Conservation (phyloP, 495 filamentous ascomycete species). For the Podospora tetraspora region DNA sequence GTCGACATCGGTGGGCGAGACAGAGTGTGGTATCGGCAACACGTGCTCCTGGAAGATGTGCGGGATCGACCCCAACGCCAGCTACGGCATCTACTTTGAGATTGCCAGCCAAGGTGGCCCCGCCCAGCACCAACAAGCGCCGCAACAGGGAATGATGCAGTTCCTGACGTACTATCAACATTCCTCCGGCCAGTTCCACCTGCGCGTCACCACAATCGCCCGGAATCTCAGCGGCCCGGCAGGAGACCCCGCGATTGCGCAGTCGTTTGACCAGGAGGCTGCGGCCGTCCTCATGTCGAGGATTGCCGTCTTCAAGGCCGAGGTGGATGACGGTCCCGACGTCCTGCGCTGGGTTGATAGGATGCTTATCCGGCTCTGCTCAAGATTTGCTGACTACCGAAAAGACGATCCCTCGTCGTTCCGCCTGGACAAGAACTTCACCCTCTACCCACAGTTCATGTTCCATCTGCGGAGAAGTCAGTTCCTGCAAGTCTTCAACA, state of each 20-base stretch:
- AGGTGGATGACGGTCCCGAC: constrained; percentile 98
- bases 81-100: constrained; percentile 96
- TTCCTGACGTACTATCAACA: constrained; percentile 99
- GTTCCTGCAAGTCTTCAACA: constrained; percentile 99
- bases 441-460: constrained; percentile 99
- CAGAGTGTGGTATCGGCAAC: constrained; percentile 96
- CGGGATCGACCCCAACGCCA: constrained; percentile 87
- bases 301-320: constrained; percentile 98
- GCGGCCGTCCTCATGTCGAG: constrained; percentile 97
- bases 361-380: constrained; percentile 96
- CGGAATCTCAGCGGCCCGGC: constrained; percentile 89
- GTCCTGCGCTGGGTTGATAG: constrained; percentile 97
- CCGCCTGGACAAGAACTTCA: constrained; percentile 98
- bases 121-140: constrained; percentile 74
- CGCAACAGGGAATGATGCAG: constrained; percentile 94
- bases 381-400: constrained; percentile 94
- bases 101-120: constrained; percentile 92
- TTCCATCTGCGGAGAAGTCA: constrained; percentile 96
- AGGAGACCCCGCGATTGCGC: constrained; percentile 94
- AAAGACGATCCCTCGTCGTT: constrained; percentile 99
- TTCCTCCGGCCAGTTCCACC: constrained; percentile 91
- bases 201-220: constrained; percentile 90
- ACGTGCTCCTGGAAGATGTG: constrained; percentile 99
- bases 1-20: constrained; percentile 93
- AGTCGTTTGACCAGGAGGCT: constrained; percentile 98